phyloP scores from a whole-genome alignment of 2,329 filamentous ascomycete species.

The Domatiomyces globalis region DNA sequence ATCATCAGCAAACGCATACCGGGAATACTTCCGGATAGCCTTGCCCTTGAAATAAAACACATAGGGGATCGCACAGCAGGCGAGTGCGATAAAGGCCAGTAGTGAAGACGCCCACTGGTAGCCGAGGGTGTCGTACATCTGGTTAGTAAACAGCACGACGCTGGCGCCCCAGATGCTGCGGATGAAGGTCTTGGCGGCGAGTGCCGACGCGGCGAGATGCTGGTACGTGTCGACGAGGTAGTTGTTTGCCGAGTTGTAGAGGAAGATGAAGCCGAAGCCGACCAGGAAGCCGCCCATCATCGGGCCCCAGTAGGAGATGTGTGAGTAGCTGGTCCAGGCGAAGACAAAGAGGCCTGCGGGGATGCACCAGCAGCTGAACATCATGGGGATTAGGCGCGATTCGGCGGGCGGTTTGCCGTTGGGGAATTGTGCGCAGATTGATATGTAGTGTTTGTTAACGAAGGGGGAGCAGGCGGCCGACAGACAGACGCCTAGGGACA shows the following conservation, averaged over 20 bases:
- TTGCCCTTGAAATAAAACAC: conserved; percentile 68
- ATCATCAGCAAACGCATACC: conserved; percentile 54
- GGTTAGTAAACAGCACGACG: conserved; percentile 63
- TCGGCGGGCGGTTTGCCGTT: conserved; percentile 65
- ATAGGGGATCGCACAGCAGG: conserved; percentile 70
- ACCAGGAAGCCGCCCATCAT: conserved; percentile 56
- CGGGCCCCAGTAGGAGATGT: conserved; percentile 57
- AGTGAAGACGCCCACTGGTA: conserved; percentile 64
- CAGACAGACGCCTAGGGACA: conserved; percentile 58
- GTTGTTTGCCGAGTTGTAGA: conserved; percentile 67
- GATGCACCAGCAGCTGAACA: conserved; percentile 60
- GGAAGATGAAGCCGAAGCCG: conserved; percentile 69
- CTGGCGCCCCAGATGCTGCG: conserved; percentile 74
- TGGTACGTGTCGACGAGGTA: conserved; percentile 73
- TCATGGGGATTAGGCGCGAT: conserved; percentile 67
- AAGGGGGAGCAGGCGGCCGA: conserved; percentile 55
- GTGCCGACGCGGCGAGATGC: conserved; percentile 66
- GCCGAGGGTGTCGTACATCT: conserved; percentile 62
- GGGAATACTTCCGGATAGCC: conserved; percentile 51
- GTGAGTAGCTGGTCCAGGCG: conserved; percentile 46
- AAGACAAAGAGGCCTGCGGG: conserved; percentile 54
- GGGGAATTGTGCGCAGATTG: conserved; percentile 41
- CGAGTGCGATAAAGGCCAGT: conserved; percentile 58
- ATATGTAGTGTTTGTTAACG: conserved; percentile 71
- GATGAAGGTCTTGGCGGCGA: conserved; percentile 77